These are phyloP conservation scores for Mortierella sp. DNA, from an alignment of 371 early-diverging fungal genomes.

Conservation along the genomic window DNA sequence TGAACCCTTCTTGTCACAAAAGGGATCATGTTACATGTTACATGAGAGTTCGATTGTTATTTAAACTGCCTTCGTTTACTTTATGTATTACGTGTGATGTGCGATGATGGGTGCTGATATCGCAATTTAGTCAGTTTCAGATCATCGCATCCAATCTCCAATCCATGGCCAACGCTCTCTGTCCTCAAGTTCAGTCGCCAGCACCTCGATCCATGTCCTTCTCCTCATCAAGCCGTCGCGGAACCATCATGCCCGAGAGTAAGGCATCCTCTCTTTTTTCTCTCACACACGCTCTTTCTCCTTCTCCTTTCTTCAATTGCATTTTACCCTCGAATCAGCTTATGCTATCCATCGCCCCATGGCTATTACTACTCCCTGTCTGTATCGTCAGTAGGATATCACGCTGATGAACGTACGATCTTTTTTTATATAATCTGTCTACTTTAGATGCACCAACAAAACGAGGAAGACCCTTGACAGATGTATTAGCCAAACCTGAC, in stretches of 20 bases:
- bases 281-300: too few species aligned
- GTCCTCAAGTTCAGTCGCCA: constrained; percentile 60
- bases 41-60: too few species aligned
- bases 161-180: constrained; percentile 67
- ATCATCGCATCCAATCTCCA: constrained; percentile 72
- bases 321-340: not conserved
- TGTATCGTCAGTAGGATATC: constrained; percentile 1
- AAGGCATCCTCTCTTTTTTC: constrained; percentile 30
- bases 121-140: constrained; percentile 62
- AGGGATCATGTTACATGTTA: not conserved
- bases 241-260: constrained; percentile 67
- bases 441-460: constrained; percentile 49
- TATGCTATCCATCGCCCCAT: not conserved
- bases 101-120: not conserved
- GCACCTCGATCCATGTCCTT: constrained; percentile 54
- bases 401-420: not conserved
- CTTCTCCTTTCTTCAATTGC: constrained; percentile 1
- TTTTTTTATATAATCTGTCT: not conserved
- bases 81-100: not conserved
- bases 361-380: not conserved
- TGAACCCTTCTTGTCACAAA: not conserved
- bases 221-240: constrained; percentile 59
- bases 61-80: not conserved
- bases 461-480: constrained; percentile 52
- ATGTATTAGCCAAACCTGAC: constrained; percentile 53